Conservation (phyloP, 257 asterid species). For the Knoxia roxburghii region DNA sequence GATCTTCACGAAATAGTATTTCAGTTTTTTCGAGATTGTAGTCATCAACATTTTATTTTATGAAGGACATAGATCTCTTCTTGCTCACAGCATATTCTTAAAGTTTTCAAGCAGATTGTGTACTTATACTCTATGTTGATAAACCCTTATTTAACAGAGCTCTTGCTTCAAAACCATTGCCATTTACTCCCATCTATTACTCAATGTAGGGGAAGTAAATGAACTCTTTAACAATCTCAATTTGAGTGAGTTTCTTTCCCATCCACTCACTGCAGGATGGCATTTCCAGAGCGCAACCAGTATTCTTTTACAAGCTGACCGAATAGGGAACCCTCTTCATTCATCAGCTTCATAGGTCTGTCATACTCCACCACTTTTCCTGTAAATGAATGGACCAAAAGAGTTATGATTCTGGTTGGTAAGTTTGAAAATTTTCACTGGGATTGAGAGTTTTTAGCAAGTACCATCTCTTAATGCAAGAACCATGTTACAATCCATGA, state of each 20-base stretch:
- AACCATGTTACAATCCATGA: slow-evolving; percentile 34
- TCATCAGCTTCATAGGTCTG: slow-evolving; percentile 28
- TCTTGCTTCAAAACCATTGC: no score
- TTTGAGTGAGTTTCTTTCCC: neutral
- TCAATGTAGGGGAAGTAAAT: no score
- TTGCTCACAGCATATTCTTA: no score
- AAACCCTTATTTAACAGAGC: no score
- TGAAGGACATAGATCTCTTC: no score
- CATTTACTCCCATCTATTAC: no score
- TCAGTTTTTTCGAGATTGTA: no score
- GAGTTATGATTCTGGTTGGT: neutral
- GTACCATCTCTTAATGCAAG: slow-evolving; percentile 38
- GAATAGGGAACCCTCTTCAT: slow-evolving; percentile 24
- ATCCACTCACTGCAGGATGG: no score
- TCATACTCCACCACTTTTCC: slow-evolving; percentile 32
- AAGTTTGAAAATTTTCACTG: neutral
- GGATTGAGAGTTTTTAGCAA: neutral
- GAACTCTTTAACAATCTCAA: no score
- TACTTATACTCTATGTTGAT: neutral
- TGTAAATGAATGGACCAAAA: neutral
- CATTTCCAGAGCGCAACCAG: slow-evolving; percentile 18
- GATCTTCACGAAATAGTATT: no score
- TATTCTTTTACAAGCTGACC: slow-evolving; percentile 36
- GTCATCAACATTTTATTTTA: no score
- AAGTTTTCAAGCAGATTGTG: no score